A percentile compares a stretch with the other conserved stretches of the same genome.
These are phyloP conservation scores for Oryza meyeriana DNA, from an alignment of 176 grass and related monocot species.

Conservation along the genomic window DNA sequence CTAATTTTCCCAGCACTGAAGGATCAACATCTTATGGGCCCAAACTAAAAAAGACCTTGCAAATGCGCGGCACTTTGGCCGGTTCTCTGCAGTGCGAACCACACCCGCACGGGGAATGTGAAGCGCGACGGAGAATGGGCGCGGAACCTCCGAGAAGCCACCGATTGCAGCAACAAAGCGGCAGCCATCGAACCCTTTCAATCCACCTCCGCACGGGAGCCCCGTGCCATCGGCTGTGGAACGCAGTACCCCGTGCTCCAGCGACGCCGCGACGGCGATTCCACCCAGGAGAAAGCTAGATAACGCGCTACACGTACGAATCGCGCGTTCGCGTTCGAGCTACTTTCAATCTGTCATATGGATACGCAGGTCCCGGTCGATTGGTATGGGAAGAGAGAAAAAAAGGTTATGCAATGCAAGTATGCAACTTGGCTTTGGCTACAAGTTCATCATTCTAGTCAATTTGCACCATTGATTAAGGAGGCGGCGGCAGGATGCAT, in stretches of 20 bases:
- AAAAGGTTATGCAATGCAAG: not conserved
- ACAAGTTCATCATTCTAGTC: not conserved
- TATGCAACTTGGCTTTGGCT: not conserved
- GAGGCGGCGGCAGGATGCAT: not conserved
- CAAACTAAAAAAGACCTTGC: not conserved
- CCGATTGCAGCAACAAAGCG: not conserved
- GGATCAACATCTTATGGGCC: no score
- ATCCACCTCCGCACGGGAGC: conserved; percentile 9
- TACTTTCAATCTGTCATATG: not conserved
- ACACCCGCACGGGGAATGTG: no score
- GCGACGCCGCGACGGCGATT: conserved; percentile 24
- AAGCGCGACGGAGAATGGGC: no score
- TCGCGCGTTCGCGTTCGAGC: not conserved
- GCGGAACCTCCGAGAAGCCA: no score
- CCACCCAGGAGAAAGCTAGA: not conserved
- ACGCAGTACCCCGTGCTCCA: conserved; percentile 5
- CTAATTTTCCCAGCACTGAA: no score
- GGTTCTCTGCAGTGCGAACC: no score
- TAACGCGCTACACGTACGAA: not conserved
- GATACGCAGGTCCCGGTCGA: not conserved
- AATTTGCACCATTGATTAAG: conserved; percentile 13
- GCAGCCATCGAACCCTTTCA: not conserved
- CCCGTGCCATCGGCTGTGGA: not conserved
- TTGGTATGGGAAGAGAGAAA: not conserved
- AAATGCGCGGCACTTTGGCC: not conserved